phyloP scores from a whole-genome alignment of 495 filamentous ascomycete genomes.

The Penicillium pulvis region DNA sequence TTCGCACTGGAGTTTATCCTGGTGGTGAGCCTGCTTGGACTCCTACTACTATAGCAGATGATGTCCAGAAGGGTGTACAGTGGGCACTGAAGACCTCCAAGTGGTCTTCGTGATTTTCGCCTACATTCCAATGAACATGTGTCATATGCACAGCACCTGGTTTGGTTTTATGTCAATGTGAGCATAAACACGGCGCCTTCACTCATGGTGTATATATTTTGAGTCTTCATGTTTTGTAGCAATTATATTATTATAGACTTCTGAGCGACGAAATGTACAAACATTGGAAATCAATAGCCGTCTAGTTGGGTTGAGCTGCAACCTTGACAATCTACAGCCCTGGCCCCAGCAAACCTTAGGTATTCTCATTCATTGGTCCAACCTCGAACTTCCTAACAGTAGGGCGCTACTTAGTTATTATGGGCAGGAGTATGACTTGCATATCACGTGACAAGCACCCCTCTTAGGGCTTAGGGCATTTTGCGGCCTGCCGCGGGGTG shows the following conservation, averaged over 20 bases:
- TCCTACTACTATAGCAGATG: conserved; percentile 62
- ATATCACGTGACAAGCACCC: conserved; percentile 36
- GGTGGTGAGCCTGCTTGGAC: conserved; percentile 57
- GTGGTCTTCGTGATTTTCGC: conserved; percentile 32
- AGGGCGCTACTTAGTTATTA: too few species aligned
- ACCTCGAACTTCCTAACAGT: too few species aligned
- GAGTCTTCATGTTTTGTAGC: neutral
- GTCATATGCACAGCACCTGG: neutral
- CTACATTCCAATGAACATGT: conserved; percentile 1
- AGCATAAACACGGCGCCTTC: neutral
- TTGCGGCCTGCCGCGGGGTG: conserved; percentile 36
- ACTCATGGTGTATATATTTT: neutral
- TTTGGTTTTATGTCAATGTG: neutral
- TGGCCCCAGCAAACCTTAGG: too few species aligned
- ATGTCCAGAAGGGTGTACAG: conserved; percentile 68
- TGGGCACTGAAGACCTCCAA: conserved; percentile 59
- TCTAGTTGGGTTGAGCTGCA: too few species aligned
- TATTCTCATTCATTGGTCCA: too few species aligned
- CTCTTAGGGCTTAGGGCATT: conserved; percentile 50
- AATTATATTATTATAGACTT: neutral
- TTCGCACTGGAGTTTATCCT: conserved; percentile 78
- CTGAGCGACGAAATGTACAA: too few species aligned
- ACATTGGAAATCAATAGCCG: too few species aligned
- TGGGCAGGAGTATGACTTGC: neutral
- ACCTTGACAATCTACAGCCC: too few species aligned